phyloP scores from a whole-genome alignment of 495 filamentous ascomycete genomes.

The Tetracladium setigerum region DNA sequence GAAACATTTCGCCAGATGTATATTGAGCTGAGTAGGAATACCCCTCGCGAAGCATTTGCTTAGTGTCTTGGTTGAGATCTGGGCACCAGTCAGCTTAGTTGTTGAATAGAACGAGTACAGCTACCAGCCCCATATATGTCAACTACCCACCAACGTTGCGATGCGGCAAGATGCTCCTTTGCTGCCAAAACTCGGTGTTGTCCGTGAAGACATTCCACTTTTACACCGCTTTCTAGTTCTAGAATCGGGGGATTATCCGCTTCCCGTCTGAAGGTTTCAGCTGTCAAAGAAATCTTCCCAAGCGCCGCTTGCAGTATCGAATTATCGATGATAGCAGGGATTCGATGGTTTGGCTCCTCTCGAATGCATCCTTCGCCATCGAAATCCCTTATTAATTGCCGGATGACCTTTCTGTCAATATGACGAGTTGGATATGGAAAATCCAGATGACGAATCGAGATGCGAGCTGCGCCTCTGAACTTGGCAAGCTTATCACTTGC shows the following conservation, averaged over 20 bases:
- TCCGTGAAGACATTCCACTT: conserved; percentile 11
- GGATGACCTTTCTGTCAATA: conserved; percentile 8
- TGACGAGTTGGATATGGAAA: conserved; percentile 3
- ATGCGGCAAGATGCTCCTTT: conserved; percentile 2
- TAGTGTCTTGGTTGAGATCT: conserved; percentile 10
- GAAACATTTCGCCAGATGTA: conserved; percentile 12
- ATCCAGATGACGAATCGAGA: conserved; percentile 4
- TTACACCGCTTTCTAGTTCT: background rate
- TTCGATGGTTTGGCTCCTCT: conserved; percentile 2
- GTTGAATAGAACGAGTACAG: background rate
- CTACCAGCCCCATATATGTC: conserved; percentile 10
- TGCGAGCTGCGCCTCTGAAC: conserved; percentile 2
- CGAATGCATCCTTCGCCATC: conserved; percentile 7
- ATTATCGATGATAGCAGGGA: conserved; percentile 12
- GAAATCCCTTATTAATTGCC: conserved; percentile 8
- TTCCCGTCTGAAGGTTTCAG: conserved; percentile 1
- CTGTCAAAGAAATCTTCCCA: conserved; percentile 1
- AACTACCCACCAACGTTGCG: conserved; percentile 6
- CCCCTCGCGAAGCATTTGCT: conserved; percentile 4
- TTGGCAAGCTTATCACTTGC: conserved; percentile 7
- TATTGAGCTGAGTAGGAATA: conserved; percentile 13
- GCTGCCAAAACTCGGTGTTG: conserved; percentile 12
- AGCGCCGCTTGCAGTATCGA: conserved; percentile 3
- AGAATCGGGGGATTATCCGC: background rate
- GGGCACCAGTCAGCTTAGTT: background rate